A percentile compares a stretch with the other conserved stretches of the same genome.
Evolutionary conservation across 257 asterid species (phyloP).

Genomic region (Nicotiana noctiflora): DNA sequence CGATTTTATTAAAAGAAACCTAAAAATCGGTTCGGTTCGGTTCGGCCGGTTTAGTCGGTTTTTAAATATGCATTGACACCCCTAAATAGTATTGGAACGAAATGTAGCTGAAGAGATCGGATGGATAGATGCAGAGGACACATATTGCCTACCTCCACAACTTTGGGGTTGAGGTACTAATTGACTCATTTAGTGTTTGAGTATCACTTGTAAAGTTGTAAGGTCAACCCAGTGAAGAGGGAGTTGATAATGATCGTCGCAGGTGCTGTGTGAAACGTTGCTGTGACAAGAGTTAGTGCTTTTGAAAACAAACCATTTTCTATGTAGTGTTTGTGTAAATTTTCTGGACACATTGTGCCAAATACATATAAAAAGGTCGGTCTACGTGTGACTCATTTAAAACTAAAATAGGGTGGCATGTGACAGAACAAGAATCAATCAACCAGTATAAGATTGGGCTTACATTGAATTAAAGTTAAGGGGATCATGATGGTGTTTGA

Average conservation of each 20-base stretch:
- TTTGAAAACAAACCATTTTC: not conserved
- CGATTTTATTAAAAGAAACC: no score
- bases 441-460: not conserved
- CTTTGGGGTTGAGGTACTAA: not conserved
- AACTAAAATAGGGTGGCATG: not conserved
- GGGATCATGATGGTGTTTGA: not conserved
- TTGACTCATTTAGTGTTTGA: not conserved
- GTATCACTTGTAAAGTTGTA: not conserved
- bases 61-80: no score
- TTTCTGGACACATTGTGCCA: not conserved
- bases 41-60: no score
- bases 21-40: no score
- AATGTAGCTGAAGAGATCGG: not conserved
- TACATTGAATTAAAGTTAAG: not conserved
- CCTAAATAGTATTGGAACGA: not conserved
- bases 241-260: not conserved
- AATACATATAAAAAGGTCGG: not conserved
- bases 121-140: not conserved
- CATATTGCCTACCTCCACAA: not conserved
- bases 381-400: not conserved
- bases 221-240: not conserved
- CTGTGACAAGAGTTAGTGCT: not conserved
- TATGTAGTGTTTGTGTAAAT: not conserved
- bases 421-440: not conserved
- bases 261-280: not conserved